Evolutionary conservation across 2,329 filamentous ascomycete species (phyloP), one percentile per base, ranked within the genome.

Genomic region (Penicillium griseofulvum): DNA sequence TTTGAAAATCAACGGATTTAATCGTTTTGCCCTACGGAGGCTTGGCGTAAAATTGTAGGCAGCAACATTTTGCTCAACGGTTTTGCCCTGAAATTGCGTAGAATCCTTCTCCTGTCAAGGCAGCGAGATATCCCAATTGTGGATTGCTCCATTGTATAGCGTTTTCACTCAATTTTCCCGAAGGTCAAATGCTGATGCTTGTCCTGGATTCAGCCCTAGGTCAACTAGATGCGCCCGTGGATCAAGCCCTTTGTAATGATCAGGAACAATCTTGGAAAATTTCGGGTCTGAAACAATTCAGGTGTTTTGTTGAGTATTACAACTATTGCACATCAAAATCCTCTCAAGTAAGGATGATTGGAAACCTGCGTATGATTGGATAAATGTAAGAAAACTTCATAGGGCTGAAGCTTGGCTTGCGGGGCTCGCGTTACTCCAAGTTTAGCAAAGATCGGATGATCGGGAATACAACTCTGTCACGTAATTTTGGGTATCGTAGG

Each of bases 351-450:
- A 57, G 54, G 17, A 10, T 3, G 42, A 49, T 50, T 41, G 28
- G 36, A 51, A 51, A n/a, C 12, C 7, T 38, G 19, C 9, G 9
- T 41, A 6, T 50, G 11, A 43, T 42, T 50, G 26, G 28, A 34
- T 48, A 31, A 44, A 48, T 41, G 36, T 16, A 47, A 55, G 50
- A 17, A 54, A 38, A 50, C n/a, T 16, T 51, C 54, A 65, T 70
- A 69, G 68, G 68, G 68, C 68, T 70, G 68, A 69, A 59, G 64
- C 59, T 68, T 67, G 56, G 56, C 64, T 49, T 53, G 50, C 55
- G 55, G 61, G 55, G 61, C 57, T 43, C 9, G 46, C 26, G 24
- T 33, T 24, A 17, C 22, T 12, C 6, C 22, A 16, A 19, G n/a
- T 24, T 17, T 33, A 38, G 34, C 28, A 48, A 17, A 37, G 29